A percentile compares a stretch with the other conserved stretches of the same genome.
These are phyloP conservation scores for Chenopodium suecicum DNA, from an alignment of 148 eudicot genomes.

Conservation along the genomic window DNA sequence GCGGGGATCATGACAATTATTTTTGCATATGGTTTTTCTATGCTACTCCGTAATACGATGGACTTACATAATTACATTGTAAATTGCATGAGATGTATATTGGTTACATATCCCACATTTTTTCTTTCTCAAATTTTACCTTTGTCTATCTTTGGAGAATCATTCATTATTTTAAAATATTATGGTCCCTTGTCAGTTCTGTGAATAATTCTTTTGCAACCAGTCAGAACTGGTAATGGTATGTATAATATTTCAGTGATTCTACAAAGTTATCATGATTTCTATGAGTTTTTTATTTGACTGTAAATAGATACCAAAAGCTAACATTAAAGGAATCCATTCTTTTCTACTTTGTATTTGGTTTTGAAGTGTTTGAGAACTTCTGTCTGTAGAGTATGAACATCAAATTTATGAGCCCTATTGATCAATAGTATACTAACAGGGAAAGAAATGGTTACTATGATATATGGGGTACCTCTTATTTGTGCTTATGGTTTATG, in stretches of 20 bases:
- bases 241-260: neutral
- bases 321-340: neutral
- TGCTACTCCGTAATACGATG: neutral
- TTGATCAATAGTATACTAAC: neutral
- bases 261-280: neutral
- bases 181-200: no score
- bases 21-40: neutral
- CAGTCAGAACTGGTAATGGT: neutral
- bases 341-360: neutral
- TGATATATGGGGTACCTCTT: slow-evolving; percentile 10
- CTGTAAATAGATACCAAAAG: neutral
- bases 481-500: slow-evolving; percentile 3
- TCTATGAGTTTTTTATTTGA: neutral
- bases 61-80: neutral
- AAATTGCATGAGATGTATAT: neutral
- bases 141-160: neutral
- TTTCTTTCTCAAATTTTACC: neutral
- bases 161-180: neutral
- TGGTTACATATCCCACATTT: neutral
- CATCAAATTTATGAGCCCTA: neutral
- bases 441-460: neutral
- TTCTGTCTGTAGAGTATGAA: neutral
- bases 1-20: neutral
- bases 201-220: neutral
- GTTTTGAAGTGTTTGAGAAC: neutral